Evolutionary conservation across 2,329 filamentous ascomycete genomes (phyloP).

Genomic region (Hypoxylon sp.): DNA sequence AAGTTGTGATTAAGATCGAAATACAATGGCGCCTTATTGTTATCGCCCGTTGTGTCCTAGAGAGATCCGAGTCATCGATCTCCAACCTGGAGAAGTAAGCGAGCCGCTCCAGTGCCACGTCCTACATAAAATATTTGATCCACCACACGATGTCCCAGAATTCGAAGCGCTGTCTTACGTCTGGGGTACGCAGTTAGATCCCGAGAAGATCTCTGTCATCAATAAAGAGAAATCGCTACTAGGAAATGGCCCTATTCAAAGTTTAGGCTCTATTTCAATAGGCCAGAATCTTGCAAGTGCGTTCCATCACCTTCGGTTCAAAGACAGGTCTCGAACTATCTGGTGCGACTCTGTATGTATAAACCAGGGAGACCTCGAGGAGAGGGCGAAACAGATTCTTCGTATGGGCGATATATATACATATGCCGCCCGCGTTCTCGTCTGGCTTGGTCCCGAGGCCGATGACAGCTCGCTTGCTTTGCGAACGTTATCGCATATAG

Average conservation of each 20-base stretch:
- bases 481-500: neutral
- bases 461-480: constrained; percentile 11
- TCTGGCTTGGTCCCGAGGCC: constrained; percentile 15
- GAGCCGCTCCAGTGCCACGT: neutral
- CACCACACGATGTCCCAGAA: neutral
- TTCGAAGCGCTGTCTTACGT: constrained; percentile 20
- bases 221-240: neutral
- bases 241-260: neutral
- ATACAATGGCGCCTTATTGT: neutral
- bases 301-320: neutral
- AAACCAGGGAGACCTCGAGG: constrained; percentile 8
- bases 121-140: neutral
- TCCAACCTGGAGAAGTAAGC: neutral
- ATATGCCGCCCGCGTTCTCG: neutral
- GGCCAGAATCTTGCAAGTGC: neutral
- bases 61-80: neutral
- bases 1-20: neutral
- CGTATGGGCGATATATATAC: constrained; percentile 9
- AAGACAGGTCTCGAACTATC: neutral
- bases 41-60: neutral
- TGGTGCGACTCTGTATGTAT: neutral
- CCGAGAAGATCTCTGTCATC: constrained; percentile 6
- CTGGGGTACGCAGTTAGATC: constrained; percentile 10
- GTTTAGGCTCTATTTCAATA: neutral
- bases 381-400: constrained; percentile 1